Percentiles rank a stretch among this genome's conserved stretches.
phyloP scores from a whole-genome alignment of 129 eudicot genomes.

The Logfia minima region DNA sequence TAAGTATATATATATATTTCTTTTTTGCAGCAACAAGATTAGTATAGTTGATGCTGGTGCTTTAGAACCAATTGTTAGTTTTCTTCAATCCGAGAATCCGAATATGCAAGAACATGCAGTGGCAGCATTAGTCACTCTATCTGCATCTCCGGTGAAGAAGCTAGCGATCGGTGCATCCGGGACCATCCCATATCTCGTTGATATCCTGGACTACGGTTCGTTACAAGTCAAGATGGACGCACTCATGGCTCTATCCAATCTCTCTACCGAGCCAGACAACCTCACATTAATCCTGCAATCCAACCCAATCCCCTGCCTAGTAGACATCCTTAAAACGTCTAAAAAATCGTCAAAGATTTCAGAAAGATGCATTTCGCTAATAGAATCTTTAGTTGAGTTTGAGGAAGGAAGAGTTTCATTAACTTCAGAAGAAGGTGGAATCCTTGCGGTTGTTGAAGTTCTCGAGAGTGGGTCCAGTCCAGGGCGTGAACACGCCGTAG shows the following conservation, averaged over 20 bases:
- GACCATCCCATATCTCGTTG: conserved; percentile 70
- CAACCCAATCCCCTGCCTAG: conserved; percentile 62
- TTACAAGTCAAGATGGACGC: conserved; percentile 74
- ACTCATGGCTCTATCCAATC: conserved; percentile 81
- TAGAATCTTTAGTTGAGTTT: conserved; percentile 62
- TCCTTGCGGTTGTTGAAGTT: conserved; percentile 86
- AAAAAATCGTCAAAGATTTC: conserved; percentile 69
- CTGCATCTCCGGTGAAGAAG: conserved; percentile 83
- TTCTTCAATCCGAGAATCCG: conserved; percentile 58
- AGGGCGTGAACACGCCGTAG: conserved; percentile 93
- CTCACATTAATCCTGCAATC: conserved; percentile 50
- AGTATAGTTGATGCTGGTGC: conserved; percentile 81
- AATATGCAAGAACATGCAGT: conserved; percentile 77
- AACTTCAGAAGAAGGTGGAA: conserved; percentile 70
- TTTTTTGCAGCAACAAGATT: conserved; percentile 72
- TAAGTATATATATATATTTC: not conserved
- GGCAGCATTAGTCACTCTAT: conserved; percentile 80
- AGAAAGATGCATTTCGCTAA: conserved; percentile 67
- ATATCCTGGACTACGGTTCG: conserved; percentile 47
- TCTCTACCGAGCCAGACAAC: conserved; percentile 70
- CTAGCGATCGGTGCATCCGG: conserved; percentile 70
- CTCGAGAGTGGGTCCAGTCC: conserved; percentile 81
- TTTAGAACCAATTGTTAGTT: conserved; percentile 69
- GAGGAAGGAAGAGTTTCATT: conserved; percentile 60
- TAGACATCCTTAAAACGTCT: conserved; percentile 57